These are phyloP conservation scores for Diplodia intermedia DNA, from an alignment of 2,329 filamentous ascomycete genomes.

Conservation along the genomic window DNA sequence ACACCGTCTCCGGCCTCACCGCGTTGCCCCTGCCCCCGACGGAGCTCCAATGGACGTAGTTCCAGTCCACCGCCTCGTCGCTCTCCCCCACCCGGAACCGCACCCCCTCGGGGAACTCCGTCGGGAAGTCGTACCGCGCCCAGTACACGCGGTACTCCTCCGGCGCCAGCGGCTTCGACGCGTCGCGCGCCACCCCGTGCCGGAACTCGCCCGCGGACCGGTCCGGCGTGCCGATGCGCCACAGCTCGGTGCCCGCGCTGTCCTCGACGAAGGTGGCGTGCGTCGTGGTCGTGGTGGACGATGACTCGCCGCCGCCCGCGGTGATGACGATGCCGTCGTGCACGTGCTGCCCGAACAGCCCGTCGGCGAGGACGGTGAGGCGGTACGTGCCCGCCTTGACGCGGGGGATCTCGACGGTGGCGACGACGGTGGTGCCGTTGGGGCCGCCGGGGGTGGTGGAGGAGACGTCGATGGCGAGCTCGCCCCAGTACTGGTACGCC, in stretches of 20 bases:
- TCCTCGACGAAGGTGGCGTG: slow-evolving; percentile 61
- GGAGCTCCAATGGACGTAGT: slow-evolving; percentile 71
- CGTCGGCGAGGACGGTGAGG: slow-evolving; percentile 68
- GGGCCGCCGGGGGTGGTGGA: neutral
- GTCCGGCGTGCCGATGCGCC: slow-evolving; percentile 68
- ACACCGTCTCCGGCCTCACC: slow-evolving; percentile 50
- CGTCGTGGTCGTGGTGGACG: slow-evolving; percentile 48
- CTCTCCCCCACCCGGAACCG: slow-evolving; percentile 64
- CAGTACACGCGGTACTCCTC: slow-evolving; percentile 69
- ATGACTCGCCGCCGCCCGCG: slow-evolving; percentile 45
- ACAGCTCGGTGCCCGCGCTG: slow-evolving; percentile 64
- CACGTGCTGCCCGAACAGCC: slow-evolving; percentile 66
- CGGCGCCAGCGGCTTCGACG: slow-evolving; percentile 58
- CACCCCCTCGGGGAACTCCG: slow-evolving; percentile 66
- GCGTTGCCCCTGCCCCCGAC: slow-evolving; percentile 64
- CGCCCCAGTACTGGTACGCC: slow-evolving; percentile 69
- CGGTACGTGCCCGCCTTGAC: slow-evolving; percentile 67
- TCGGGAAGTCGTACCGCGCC: slow-evolving; percentile 64
- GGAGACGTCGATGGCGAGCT: slow-evolving; percentile 42
- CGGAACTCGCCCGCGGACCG: slow-evolving; percentile 66
- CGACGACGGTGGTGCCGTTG: neutral
- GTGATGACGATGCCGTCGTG: slow-evolving; percentile 59
- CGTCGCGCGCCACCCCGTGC: slow-evolving; percentile 62
- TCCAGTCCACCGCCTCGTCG: slow-evolving; percentile 59
- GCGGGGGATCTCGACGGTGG: slow-evolving; percentile 59